Percentiles rank a stretch among this genome's conserved stretches.
Evolutionary conservation across 306 rosid species (phyloP).

Genomic region (Spatholobus suberectus): DNA sequence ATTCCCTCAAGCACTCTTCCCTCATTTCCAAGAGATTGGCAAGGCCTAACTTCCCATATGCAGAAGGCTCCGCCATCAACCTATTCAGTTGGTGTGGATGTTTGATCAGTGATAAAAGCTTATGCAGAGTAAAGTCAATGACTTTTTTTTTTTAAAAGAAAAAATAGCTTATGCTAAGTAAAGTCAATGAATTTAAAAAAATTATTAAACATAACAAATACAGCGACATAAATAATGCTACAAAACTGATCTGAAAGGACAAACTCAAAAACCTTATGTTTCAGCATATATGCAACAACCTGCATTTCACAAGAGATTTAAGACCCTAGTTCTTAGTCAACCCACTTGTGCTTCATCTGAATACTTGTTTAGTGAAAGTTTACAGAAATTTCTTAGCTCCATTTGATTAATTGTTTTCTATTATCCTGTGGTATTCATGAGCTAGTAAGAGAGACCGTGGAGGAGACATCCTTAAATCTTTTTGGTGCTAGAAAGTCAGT

Average conservation of each 20-base stretch:
- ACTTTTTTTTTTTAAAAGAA: background rate
- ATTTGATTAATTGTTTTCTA: background rate
- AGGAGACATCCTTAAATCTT: background rate
- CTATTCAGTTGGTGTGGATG: constrained; percentile 53
- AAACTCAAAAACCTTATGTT: background rate
- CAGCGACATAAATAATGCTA: background rate
- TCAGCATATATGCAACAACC: background rate
- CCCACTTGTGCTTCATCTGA: background rate
- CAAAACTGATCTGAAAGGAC: constrained; percentile 4
- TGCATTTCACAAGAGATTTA: background rate
- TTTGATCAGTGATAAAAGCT: constrained; percentile 25
- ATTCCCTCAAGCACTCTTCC: constrained; percentile 99
- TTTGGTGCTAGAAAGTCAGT: background rate
- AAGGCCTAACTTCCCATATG: constrained; percentile 93
- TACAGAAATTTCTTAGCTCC: background rate
- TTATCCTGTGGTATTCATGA: background rate
- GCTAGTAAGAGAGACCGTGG: background rate
- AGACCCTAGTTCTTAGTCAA: background rate
- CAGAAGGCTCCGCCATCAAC: constrained; percentile 98
- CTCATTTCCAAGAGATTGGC: constrained; percentile 96
- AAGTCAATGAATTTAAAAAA: constrained; percentile 17
- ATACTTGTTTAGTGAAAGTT: background rate
- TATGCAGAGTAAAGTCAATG: constrained; percentile 12
- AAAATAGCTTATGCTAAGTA: constrained; percentile 5
- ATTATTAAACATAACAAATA: constrained; percentile 21